Evolutionary conservation across 306 rosid genomes (phyloP).

Genomic region (Hippophae rhamnoides): DNA sequence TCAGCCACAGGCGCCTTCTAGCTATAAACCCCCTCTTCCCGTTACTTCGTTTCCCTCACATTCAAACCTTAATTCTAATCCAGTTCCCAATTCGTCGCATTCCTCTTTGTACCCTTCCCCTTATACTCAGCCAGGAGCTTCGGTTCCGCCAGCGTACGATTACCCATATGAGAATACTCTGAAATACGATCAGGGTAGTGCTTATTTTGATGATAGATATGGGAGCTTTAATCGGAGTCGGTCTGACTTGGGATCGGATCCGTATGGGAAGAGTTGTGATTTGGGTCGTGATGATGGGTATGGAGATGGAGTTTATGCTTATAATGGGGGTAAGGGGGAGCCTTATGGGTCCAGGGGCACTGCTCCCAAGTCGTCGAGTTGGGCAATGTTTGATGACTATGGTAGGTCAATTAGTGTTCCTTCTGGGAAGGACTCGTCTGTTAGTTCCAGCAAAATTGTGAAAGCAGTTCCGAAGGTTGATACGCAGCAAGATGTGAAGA

Average conservation of each 20-base stretch:
- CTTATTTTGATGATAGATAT: constrained; percentile 48
- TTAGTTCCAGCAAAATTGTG: constrained; percentile 48
- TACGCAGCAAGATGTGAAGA: constrained; percentile 47
- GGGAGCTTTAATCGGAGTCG: constrained; percentile 38
- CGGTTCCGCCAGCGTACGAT: constrained; percentile 46
- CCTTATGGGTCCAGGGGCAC: constrained; percentile 94
- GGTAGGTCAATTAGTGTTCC: constrained; percentile 68
- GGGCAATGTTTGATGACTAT: constrained; percentile 71
- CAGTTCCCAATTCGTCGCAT: constrained; percentile 27
- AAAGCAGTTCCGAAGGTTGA: constrained; percentile 78
- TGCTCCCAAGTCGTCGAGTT: constrained; percentile 67
- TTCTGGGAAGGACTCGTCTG: constrained; percentile 37
- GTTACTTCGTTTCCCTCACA: constrained; percentile 29
- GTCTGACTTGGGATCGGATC: constrained; percentile 53
- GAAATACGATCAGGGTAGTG: constrained; percentile 41
- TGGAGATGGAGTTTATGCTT: constrained; percentile 75
- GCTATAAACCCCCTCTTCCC: constrained; percentile 29
- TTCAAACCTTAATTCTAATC: constrained; percentile 17
- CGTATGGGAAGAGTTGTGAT: constrained; percentile 46
- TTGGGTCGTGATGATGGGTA: constrained; percentile 38
- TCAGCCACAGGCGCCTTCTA: constrained; percentile 51
- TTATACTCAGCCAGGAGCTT: constrained; percentile 28
- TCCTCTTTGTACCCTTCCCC: constrained; percentile 35
- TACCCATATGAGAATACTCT: constrained; percentile 40
- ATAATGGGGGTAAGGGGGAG: constrained; percentile 66